Evolutionary conservation across 352 stramenopile genomes (phyloP).

Genomic region (Hyaloperonospora arabidopsidis): DNA sequence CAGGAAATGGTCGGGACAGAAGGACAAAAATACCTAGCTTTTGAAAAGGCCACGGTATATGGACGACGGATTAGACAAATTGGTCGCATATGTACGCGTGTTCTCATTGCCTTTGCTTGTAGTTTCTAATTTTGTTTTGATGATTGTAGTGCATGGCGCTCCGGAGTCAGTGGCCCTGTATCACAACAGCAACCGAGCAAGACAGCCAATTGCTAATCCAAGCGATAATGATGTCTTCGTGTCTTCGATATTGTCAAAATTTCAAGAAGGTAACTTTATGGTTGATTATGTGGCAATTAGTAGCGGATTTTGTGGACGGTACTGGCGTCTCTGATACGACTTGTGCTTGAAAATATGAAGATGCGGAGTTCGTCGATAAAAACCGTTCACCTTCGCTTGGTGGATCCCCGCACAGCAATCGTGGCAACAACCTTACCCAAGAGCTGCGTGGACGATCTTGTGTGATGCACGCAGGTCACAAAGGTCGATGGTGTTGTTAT

Average conservation of each 20-base stretch:
- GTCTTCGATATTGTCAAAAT: not conserved
- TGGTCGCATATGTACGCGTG: slow-evolving; percentile 8
- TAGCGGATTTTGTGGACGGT: not conserved
- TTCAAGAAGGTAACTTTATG: not conserved
- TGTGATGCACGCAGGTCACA: slow-evolving; percentile 28
- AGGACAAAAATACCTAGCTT: slow-evolving; percentile 1
- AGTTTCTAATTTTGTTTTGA: not conserved
- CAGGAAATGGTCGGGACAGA: slow-evolving; percentile 7
- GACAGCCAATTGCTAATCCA: not conserved
- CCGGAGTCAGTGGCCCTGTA: not conserved
- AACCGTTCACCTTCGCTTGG: not conserved
- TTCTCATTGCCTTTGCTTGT: not conserved
- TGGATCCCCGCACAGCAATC: not conserved
- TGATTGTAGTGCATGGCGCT: slow-evolving; percentile 1
- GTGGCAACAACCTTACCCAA: slow-evolving; percentile 5
- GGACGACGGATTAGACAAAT: not conserved
- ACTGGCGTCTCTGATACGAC: not conserved
- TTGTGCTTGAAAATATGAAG: not conserved
- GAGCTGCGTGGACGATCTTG: slow-evolving; percentile 19
- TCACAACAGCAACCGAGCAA: not conserved
- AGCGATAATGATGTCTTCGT: not conserved
- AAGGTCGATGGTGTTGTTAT: slow-evolving; percentile 15
- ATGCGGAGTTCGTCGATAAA: not conserved
- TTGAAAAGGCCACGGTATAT: not conserved
- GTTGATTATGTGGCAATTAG: not conserved